Base-by-base conservation (phyloP, 2,329 filamentous ascomycete genomes). In the Orbilia oligospora region DNA sequence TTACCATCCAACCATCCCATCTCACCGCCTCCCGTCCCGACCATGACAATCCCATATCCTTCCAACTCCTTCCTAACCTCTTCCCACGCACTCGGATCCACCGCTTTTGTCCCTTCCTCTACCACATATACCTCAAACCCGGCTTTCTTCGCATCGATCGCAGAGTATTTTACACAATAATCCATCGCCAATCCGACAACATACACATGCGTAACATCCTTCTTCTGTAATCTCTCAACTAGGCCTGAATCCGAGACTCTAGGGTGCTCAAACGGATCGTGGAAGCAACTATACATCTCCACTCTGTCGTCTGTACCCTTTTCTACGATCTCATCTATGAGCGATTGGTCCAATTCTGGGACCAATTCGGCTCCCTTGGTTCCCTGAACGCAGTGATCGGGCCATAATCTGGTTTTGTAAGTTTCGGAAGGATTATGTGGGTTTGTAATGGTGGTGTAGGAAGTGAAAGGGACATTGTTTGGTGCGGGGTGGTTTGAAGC, bases 221-320 rank as follows among this genome's bases (percentile, higher is more conserved):
- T 86, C 1, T 86, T 86, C 65, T 84, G 87, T 81, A 99, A 84
- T 58, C 86, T 83, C 0, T 83, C 85, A 0, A 87, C 88, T 27
- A 98, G 86, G 14, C 90, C 90, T 82, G 89, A 91, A 82, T 91
- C 89, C 27, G 86, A 86, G 14, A 91, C 86, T 36, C 85, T 85
- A 0, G 90, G 90, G 5, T 87, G 87, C 46, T 85, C 85, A 82
- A 97, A 95, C 0, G 93, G 92, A 83, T 94, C 92, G 78, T 91
- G 91, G 82, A 99, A 98, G 0, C 91, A 94, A 79, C 92, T 95
- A 85, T 97, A 98, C 92, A 97, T 97, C 85, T 99, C 96, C 1
- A 97, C 89, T 53, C 88, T 86, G 53, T 87, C 84, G 83, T 93
- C 88, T 83, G 87, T 88, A 10, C 96, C 96, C 86, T 99, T 99